These are phyloP conservation scores for Fusarium sublunatum DNA, from an alignment of 2,329 filamentous ascomycete species.

Conservation along the genomic window DNA sequence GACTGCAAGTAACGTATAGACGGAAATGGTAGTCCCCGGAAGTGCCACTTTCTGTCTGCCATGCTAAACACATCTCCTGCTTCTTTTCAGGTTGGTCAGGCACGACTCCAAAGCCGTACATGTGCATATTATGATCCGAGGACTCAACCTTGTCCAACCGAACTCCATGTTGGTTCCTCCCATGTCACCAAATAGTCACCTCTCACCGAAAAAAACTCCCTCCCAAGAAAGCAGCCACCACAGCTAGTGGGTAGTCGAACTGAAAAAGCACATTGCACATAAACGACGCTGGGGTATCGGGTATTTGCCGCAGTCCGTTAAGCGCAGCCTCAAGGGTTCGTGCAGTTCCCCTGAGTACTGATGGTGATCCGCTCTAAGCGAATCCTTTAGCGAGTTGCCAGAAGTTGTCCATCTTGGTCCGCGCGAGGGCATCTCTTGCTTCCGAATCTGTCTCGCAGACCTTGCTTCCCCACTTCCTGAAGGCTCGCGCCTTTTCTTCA, in stretches of 20 bases:
- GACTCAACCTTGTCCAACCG: neutral
- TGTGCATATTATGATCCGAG: neutral
- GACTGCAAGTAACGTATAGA: neutral
- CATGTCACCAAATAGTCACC: neutral
- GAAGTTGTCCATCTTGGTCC: slow-evolving; percentile 93
- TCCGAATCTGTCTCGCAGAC: slow-evolving; percentile 94
- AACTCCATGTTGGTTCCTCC: neutral
- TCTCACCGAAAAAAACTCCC: neutral
- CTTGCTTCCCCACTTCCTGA: slow-evolving; percentile 88
- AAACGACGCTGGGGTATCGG: slow-evolving; percentile 9
- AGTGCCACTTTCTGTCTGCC: slow-evolving; percentile 1
- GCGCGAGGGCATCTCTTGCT: slow-evolving; percentile 81
- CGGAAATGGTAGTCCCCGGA: neutral
- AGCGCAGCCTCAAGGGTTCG: slow-evolving; percentile 7
- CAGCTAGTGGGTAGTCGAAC: neutral
- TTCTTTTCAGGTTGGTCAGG: neutral
- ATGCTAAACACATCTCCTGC: neutral
- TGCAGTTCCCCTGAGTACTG: neutral
- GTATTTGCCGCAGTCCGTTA: slow-evolving; percentile 11
- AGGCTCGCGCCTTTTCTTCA: slow-evolving; percentile 81
- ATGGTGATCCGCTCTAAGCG: slow-evolving; percentile 23
- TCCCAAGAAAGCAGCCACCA: neutral
- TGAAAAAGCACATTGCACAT: slow-evolving; percentile 1
- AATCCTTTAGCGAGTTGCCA: slow-evolving; percentile 86
- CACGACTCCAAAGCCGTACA: neutral